Evolutionary conservation across 768 basidiomycete species (phyloP), one percentile per base, ranked within the genome.

Genomic region (Tephrocybe sp.): DNA sequence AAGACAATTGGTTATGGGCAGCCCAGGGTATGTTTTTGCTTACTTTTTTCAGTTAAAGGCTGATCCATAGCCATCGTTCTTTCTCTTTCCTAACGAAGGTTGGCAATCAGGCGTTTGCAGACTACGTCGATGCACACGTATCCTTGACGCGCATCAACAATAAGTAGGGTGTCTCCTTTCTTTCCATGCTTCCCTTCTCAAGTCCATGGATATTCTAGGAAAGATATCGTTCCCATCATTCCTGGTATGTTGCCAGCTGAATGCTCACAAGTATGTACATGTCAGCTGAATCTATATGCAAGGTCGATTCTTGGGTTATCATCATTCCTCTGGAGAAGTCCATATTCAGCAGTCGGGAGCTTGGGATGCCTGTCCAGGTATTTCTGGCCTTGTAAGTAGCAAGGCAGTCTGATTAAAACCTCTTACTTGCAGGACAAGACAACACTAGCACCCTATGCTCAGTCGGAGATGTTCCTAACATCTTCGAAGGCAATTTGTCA

Each of bases 81-180:
- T n/a, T n/a, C n/a, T n/a, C n/a, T n/a, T n/a, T n/a, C n/a, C n/a
- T n/a, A n/a, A n/a, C n/a, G n/a, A n/a, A 76, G 75, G 75, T 76
- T 25, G 83, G 85, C 11, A 85, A 86, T 62, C 76, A 77, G 60
- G 79, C 71, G 1, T 88, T 85, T 55, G 84, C 83, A 0, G 56
- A 83, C 59, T 83, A 81, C 57, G 77, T 85, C 41, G 83, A 85
- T 54, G 67, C 74, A 6, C 65, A 80, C 48, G 33, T 74, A 18
- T 45, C 66, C 11, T 56, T 86, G 40, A 81, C 76, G 0, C 84
- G 80, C 58, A 78, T 88, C 56, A 86, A 83, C 59, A 86, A 88
- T 68, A 73, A 64, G 74, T 73, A 26, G 47, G 67, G 50, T 1
- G 32, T n/a, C 15, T 50, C 15, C 28, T 33, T 37, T 20, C 17